Percentiles rank a stretch among this genome's conserved stretches.
Conservation (phyloP, 2,329 filamentous ascomycete genomes). For the Elsinoe arachidis region DNA sequence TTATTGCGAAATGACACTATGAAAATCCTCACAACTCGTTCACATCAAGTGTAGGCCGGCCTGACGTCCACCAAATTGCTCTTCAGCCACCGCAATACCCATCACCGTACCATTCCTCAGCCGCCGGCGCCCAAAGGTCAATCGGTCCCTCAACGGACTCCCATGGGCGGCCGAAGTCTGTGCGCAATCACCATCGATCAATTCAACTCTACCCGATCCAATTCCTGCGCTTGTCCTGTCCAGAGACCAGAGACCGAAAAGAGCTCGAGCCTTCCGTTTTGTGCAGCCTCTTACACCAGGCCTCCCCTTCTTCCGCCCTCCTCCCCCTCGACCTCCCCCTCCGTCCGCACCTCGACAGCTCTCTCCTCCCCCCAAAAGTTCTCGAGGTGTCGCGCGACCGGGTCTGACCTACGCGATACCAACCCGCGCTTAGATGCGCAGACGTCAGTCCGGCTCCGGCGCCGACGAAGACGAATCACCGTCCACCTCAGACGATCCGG, state of each 20-base stretch:
- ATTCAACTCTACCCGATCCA: slow-evolving; percentile 10
- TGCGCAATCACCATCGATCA: slow-evolving; percentile 6
- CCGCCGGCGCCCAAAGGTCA: background rate
- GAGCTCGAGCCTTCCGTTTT: slow-evolving; percentile 10
- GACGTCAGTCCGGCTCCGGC: slow-evolving; percentile 32
- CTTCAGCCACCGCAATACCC: background rate
- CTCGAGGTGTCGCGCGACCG: slow-evolving; percentile 12
- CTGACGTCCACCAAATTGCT: background rate
- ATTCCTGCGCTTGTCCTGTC: background rate
- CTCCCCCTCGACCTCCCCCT: background rate
- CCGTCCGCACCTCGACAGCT: background rate
- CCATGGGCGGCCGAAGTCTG: background rate
- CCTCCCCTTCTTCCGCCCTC: slow-evolving; percentile 2
- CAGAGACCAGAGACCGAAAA: background rate
- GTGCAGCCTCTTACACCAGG: slow-evolving; percentile 10
- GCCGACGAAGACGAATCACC: slow-evolving; percentile 31
- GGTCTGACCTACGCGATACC: slow-evolving; percentile 5
- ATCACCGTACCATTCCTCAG: background rate
- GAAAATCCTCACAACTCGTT: background rate
- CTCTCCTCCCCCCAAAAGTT: background rate
- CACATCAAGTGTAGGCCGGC: background rate
- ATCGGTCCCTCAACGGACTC: background rate
- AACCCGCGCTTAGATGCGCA: slow-evolving; percentile 29
- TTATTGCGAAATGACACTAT: background rate
- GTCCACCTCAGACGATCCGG: slow-evolving; percentile 15